A percentile compares a stretch with the other conserved stretches of the same genome.
phyloP scores from a whole-genome alignment of 768 basidiomycete species.

The Suillus discolor region DNA sequence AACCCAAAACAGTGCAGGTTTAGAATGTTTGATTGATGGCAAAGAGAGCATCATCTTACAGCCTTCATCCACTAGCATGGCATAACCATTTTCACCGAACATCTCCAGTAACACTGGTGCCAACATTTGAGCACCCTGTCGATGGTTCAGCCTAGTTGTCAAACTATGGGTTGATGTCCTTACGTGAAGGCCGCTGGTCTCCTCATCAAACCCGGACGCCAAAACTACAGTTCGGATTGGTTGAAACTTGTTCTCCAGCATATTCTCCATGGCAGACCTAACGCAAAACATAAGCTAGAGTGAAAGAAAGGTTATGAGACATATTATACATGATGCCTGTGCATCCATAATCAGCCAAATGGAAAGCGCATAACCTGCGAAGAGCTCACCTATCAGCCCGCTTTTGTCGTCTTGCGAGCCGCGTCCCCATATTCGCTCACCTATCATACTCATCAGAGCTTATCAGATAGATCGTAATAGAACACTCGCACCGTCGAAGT shows the following conservation, averaged over 20 bases:
- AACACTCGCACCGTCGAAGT: constrained; percentile 49
- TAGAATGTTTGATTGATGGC: neutral
- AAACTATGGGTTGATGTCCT: neutral
- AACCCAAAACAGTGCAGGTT: constrained; percentile 12
- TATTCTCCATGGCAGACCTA: constrained; percentile 60
- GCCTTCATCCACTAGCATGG: constrained; percentile 88
- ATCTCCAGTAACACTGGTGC: constrained; percentile 49
- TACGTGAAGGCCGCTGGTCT: constrained; percentile 56
- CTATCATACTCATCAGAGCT: constrained; percentile 16
- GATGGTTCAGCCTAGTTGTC: neutral
- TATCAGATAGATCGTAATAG: neutral
- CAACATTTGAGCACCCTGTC: constrained; percentile 57
- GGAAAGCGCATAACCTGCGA: neutral
- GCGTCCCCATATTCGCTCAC: constrained; percentile 50
- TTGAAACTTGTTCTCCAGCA: constrained; percentile 62
- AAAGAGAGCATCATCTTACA: constrained; percentile 43
- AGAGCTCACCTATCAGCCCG: constrained; percentile 49
- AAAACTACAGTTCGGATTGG: constrained; percentile 66
- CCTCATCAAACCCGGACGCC: constrained; percentile 79
- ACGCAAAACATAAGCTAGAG: neutral
- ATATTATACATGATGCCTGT: constrained; percentile 49
- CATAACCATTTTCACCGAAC: constrained; percentile 74
- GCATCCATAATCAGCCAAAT: neutral
- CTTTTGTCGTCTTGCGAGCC: constrained; percentile 63
- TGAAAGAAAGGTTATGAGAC: constrained; percentile 1